Base-by-base conservation (phyloP, 139 green algal genomes). In the Axilococcus clingmanii region DNA sequence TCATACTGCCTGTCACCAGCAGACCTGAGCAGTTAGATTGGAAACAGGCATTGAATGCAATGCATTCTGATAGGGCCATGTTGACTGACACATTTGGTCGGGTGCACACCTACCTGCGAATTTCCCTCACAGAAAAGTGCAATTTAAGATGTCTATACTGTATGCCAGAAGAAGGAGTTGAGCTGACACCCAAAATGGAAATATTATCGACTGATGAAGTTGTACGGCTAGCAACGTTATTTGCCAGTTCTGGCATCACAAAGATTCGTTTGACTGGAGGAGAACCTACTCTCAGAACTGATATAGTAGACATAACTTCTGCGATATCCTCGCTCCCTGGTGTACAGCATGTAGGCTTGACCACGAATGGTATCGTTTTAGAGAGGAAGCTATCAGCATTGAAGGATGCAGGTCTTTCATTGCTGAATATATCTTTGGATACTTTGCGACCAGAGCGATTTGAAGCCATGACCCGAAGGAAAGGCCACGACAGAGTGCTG, bases 91-190 rank as follows among this genome's bases (percentile, higher is more conserved):
- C 45, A 0, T 79, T 76, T 65, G 73, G 70, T 50, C 81, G 90
- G 19, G 33, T 44, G 42, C 92, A 99, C 75, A 94, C 68, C 14
- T 99, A 99, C 76, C 73, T 99, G 40, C 75, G 92, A 27, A 95
- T 99, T 32, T 93, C 78, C 5, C 73, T 99, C n/a, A 99, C 92
- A 4, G 92, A 98, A 78, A 73, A 77, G 19, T 99, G 92, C 80
- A 99, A 99, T 68, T 71, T 99, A 74, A 74, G 92, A 20, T 99
- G 92, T 72, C 48, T 78, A 51, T 99, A 99, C 77, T 99, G 92
- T 80, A 99, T 99, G 92, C 92, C 92, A 1, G 85, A 71, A 8
- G 90, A 97, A 55, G 92, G 92, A 7, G 80, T 94, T 24, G 79
- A 87, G 15, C 79, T 99, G 1, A 90, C 89, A 2, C 77, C 82